Evolutionary conservation across 2,329 filamentous ascomycete genomes (phyloP), one percentile per base, ranked within the genome.

Genomic region (Ascochyta koolunga): DNA sequence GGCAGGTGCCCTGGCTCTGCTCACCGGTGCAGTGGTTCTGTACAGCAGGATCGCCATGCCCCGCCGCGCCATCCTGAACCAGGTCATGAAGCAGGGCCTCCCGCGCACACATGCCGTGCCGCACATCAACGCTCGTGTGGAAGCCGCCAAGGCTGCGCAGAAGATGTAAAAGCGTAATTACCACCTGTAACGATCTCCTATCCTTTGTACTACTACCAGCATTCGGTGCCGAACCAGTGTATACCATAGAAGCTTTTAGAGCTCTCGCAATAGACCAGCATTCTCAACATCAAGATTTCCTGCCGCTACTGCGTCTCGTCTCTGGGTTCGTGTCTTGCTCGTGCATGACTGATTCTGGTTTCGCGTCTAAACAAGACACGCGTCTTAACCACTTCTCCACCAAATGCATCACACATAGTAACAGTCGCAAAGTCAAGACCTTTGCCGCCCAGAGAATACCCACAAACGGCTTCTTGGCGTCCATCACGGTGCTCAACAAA

Each of bases 1-100:
- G 77, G 95, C 95, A 2, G 93, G 95, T 33, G 90, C 88, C 55
- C 78, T 99, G 62, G 91, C 90, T 2, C 79, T 99, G 18, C 78
- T 99, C 56, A 96, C 91, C 0, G 91, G 91, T 38, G 88, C 88
- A 0, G 79, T 96, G 19, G 83, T 97, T 1, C 79, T 97, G 32
- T 90, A 90, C 10, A 91, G 88, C 65, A 62, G 72, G 24, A 70
- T 72, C 29, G 66, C 66, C 0, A 63, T 73, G 67, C 71, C 72
- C 11, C 61, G 71, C 4, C 67, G 69, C 2, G 69, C 66, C 24
- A 64, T 74, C 18, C 44, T 72, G 42, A 62, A 61, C 31, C 67
- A 71, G 44, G 55, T 74, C 40, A 61, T 66, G 60, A 69, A 68
- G 38, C 56, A 66, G 2, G 54, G 58, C 31, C 54, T 54, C 11